A percentile compares a stretch with the other conserved stretches of the same genome.
Evolutionary conservation across 1,284 basidiomycete genomes (phyloP).

Genomic region (Microstroma glucosiphilum): DNA sequence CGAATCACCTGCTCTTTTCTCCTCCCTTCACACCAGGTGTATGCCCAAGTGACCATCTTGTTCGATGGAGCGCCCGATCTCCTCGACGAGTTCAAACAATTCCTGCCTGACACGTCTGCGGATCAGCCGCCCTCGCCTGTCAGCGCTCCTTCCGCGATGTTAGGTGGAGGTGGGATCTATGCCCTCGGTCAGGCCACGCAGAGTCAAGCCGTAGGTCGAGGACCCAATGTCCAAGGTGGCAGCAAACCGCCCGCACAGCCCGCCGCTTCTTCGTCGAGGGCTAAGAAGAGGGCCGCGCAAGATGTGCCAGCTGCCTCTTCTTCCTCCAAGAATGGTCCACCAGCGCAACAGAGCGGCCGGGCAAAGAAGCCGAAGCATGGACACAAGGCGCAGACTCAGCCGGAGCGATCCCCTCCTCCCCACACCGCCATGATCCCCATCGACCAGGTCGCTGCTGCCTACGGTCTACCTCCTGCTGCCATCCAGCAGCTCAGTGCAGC

Average conservation of each 20-base stretch:
- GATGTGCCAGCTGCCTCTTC: constrained; percentile 56
- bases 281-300: constrained; percentile 60
- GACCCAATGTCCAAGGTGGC: constrained; percentile 13
- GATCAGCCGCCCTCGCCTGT: constrained; percentile 23
- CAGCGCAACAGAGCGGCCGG: constrained; percentile 19
- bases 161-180: background rate
- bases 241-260: constrained; percentile 11
- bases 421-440: background rate
- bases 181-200: constrained; percentile 47
- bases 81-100: constrained; percentile 90
- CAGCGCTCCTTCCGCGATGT: background rate
- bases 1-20: constrained; percentile 51
- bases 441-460: background rate
- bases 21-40: constrained; percentile 66
- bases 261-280: constrained; percentile 45
- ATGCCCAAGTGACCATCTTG: constrained; percentile 81
- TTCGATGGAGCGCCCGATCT: constrained; percentile 91
- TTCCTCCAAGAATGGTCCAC: constrained; percentile 10
- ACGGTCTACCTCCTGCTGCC: constrained; percentile 6
- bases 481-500: constrained; percentile 10
- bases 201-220: constrained; percentile 25
- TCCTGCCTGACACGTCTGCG: constrained; percentile 67
- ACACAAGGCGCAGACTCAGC: constrained; percentile 25
- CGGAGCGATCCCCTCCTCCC: constrained; percentile 7
- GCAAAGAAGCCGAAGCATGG: constrained; percentile 44